These are phyloP conservation scores for Schizonepeta tenuifolia DNA, from an alignment of 257 asterid species.

Conservation along the genomic window DNA sequence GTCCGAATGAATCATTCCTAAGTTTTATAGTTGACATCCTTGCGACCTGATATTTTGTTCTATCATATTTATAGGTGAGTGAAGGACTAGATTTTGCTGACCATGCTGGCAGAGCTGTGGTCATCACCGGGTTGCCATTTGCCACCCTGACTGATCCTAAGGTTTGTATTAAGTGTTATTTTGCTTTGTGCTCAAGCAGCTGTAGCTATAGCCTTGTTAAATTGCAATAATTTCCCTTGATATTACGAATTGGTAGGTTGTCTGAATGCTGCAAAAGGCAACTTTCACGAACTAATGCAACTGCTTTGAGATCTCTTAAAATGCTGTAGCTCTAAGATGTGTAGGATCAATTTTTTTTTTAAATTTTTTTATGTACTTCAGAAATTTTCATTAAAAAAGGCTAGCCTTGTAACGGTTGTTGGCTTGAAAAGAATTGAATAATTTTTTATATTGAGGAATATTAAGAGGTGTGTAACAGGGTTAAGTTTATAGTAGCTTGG, in stretches of 20 bases:
- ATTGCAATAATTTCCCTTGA: constrained; percentile 12
- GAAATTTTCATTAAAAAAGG: not conserved
- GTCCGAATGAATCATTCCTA: constrained; percentile 22
- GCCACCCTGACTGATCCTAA: constrained; percentile 86
- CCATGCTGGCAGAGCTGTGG: constrained; percentile 98
- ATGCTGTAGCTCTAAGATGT: constrained; percentile 2
- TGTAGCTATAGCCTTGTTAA: constrained; percentile 18
- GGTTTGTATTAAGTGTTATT: constrained; percentile 52
- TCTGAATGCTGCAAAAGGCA: constrained; percentile 1
- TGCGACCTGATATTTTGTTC: constrained; percentile 20
- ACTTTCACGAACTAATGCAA: constrained; percentile 8
- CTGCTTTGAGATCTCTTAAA: not conserved
- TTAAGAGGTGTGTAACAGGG: not conserved
- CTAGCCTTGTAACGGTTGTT: not conserved
- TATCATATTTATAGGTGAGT: constrained; percentile 64
- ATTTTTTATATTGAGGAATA: not conserved
- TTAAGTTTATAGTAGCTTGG: not conserved
- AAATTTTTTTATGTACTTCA: not conserved
- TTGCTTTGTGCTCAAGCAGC: constrained; percentile 28
- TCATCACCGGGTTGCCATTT: constrained; percentile 92
- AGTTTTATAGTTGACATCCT: constrained; percentile 11
- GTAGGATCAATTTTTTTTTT: not conserved
- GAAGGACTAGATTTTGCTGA: constrained; percentile 99
- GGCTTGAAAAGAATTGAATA: not conserved
- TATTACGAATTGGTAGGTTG: constrained; percentile 9